These are phyloP conservation scores for Thelonectria olida DNA, from an alignment of 2,329 filamentous ascomycete species.

Conservation along the genomic window DNA sequence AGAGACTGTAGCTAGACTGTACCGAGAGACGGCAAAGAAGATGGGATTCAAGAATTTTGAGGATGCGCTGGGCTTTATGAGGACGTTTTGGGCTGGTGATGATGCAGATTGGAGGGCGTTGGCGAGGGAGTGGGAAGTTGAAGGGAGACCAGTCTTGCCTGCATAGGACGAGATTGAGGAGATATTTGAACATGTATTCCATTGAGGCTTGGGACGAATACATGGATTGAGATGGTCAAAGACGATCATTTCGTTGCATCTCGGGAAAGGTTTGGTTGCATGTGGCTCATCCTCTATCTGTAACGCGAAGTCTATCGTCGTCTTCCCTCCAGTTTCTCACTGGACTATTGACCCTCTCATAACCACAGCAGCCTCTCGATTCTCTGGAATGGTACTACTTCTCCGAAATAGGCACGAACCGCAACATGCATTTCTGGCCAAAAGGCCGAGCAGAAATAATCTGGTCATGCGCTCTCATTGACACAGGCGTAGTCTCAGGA, in stretches of 20 bases:
- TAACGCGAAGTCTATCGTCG: background rate
- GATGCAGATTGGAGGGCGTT: constrained; percentile 14
- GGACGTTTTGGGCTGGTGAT: constrained; percentile 8
- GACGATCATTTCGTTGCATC: background rate
- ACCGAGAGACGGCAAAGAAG: background rate
- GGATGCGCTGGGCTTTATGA: constrained; percentile 14
- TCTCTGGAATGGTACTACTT: background rate
- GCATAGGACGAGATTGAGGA: background rate
- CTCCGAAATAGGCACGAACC: constrained; percentile 11
- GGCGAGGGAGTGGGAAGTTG: constrained; percentile 6
- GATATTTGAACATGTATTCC: background rate
- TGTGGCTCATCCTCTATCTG: background rate
- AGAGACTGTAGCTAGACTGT: background rate
- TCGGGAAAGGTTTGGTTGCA: too few relatives aligned
- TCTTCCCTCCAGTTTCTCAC: too few relatives aligned
- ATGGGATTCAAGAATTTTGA: constrained; percentile 21
- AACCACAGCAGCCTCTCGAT: background rate
- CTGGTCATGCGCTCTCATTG: constrained; percentile 20
- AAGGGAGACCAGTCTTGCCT: constrained; percentile 11
- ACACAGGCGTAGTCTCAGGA: constrained; percentile 4
- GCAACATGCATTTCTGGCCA: constrained; percentile 17
- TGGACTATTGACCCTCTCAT: too few relatives aligned
- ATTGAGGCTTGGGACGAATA: too few relatives aligned
- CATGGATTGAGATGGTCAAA: too few relatives aligned
- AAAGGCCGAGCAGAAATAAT: constrained; percentile 19